These are phyloP conservation scores for Saturnispora galanensis DNA, from an alignment of 805 yeast genomes.

Conservation along the genomic window DNA sequence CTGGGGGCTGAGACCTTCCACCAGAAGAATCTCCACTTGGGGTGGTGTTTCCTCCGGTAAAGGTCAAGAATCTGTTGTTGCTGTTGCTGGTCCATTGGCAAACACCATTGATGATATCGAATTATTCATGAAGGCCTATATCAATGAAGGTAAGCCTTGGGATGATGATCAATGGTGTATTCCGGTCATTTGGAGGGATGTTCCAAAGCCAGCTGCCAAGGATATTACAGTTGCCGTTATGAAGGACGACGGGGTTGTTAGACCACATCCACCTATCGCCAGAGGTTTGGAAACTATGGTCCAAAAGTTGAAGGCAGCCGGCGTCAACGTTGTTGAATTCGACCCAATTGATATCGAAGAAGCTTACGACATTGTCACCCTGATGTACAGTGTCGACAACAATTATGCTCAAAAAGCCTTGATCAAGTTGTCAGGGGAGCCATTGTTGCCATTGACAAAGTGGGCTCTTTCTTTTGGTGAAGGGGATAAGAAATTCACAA, in stretches of 20 bases:
- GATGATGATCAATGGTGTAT: slow-evolving; percentile 33
- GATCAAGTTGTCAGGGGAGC: slow-evolving; percentile 58
- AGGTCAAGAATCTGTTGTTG: slow-evolving; percentile 57
- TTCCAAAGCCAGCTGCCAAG: slow-evolving; percentile 28
- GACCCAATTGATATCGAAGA: slow-evolving; percentile 48
- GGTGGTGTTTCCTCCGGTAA: slow-evolving; percentile 47
- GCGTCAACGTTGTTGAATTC: slow-evolving; percentile 47
- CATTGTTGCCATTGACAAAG: slow-evolving; percentile 51
- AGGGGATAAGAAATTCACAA: slow-evolving; percentile 39
- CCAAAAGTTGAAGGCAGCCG: slow-evolving; percentile 46
- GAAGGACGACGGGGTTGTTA: slow-evolving; percentile 55
- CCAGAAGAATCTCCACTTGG: slow-evolving; percentile 38
- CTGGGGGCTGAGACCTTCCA: slow-evolving; percentile 55
- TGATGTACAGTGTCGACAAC: slow-evolving; percentile 60
- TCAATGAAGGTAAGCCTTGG: slow-evolving; percentile 62
- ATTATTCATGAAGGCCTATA: slow-evolving; percentile 51
- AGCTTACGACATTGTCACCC: slow-evolving; percentile 48
- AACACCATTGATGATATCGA: slow-evolving; percentile 59
- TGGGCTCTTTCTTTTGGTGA: slow-evolving; percentile 51
- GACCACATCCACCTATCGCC: slow-evolving; percentile 55
- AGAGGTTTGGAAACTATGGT: slow-evolving; percentile 48
- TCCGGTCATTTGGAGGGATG: slow-evolving; percentile 46
- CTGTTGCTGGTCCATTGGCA: slow-evolving; percentile 62
- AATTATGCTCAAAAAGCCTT: slow-evolving; percentile 44
- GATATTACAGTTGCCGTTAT: slow-evolving; percentile 50